Conservation (phyloP, 2,329 filamentous ascomycete genomes). For the Exserohilum turcica region DNA sequence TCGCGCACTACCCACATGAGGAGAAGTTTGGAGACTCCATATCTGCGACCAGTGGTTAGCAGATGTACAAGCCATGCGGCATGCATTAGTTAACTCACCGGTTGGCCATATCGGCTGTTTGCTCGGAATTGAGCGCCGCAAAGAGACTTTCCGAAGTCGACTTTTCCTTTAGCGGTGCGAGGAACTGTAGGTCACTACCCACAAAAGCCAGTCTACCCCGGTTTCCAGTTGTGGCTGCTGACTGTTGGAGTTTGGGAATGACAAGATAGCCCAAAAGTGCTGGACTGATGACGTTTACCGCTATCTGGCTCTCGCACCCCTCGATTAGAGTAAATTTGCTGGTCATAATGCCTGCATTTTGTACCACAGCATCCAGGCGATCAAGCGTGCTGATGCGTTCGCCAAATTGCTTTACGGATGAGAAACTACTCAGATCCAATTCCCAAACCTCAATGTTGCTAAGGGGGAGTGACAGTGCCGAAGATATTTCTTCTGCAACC, state of each 20-base stretch:
- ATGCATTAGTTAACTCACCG: not conserved
- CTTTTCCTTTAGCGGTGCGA: constrained; percentile 29
- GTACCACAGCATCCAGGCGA: constrained; percentile 42
- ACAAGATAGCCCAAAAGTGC: constrained; percentile 27
- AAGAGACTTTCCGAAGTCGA: constrained; percentile 21
- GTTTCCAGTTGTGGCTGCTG: constrained; percentile 15
- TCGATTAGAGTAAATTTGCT: constrained; percentile 11
- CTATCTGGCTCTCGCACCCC: constrained; percentile 25
- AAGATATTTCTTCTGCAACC: constrained; percentile 47
- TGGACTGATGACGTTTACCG: constrained; percentile 29
- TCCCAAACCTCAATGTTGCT: constrained; percentile 52
- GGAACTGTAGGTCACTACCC: constrained; percentile 33
- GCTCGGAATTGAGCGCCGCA: constrained; percentile 23
- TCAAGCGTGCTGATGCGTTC: constrained; percentile 20
- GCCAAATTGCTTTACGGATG: constrained; percentile 1
- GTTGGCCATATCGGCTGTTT: constrained; percentile 11
- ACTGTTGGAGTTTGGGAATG: constrained; percentile 37
- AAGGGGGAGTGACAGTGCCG: constrained; percentile 30
- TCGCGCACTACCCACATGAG: constrained; percentile 30
- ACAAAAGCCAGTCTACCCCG: constrained; percentile 35
- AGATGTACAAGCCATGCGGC: not conserved
- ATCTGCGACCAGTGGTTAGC: constrained; percentile 16
- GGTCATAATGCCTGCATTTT: constrained; percentile 48
- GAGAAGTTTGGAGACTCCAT: constrained; percentile 35
- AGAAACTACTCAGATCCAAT: constrained; percentile 45